Evolutionary conservation across 352 stramenopile species (phyloP), one percentile per base, ranked within the genome.

Genomic region (Globisporangium canariense): DNA sequence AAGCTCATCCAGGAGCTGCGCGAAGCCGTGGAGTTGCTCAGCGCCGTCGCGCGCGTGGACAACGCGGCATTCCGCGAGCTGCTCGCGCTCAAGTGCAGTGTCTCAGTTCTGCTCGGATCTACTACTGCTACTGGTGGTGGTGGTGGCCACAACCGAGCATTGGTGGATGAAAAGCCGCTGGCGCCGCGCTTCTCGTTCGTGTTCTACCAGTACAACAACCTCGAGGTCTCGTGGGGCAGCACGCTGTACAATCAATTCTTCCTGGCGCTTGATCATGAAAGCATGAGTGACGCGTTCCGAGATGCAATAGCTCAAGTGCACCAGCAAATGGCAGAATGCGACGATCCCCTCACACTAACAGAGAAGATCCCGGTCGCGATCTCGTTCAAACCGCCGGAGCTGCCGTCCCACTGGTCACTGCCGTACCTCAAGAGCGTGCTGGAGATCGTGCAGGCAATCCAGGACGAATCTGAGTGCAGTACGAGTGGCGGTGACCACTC

Each of bases 181-280:
- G 28, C 34, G 38, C 56, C 55, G 47, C 46, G 63, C 13, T 64
- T 68, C 32, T 54, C 51, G 38, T 58, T 68, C 28, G 38, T 51
- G 36, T 68, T 64, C 38, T 47, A 36, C 10, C 56, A 68, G 38
- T 60, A 68, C 49, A 32, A 41, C 49, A 64, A 50, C 20, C 56
- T 68, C 49, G 63, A 68, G 20, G 59, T 68, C 47, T 59, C 63
- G 18, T 68, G 63, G 55, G 55, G 55, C 7, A 62, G 52, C 8
- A 67, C 62, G 22, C 47, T 68, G 36, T 68, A 43, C 50, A 57
- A 60, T 56, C 55, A 68, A 41, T 68, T 68, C 40, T 68, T 68
- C 63, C 57, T 68, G 45, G 46, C 63, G 4, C 56, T 64, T 14
- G 49, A 64, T 6, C 16, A 59, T 13, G 50, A 58, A 32, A 49